Percentiles rank a stretch among this genome's conserved stretches.
phyloP scores from a whole-genome alignment of 768 basidiomycete species.

The Exidia glandulosa region DNA sequence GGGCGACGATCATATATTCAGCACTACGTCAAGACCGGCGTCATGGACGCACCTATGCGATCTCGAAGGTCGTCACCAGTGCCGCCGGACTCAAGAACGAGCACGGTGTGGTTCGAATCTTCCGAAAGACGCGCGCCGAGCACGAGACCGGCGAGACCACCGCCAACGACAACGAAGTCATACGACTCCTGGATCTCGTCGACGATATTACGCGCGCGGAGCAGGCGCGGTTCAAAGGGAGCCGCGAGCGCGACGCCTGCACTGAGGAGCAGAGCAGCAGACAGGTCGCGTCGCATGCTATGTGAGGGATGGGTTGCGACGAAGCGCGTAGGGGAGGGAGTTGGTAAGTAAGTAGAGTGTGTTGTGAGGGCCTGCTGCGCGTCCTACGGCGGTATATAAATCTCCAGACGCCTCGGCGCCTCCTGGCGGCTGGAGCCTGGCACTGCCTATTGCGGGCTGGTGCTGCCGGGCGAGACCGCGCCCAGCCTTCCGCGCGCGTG shows the following conservation, averaged over 20 bases:
- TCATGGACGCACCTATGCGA: not conserved
- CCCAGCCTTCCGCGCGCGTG: too few species aligned
- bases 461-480: too few species aligned
- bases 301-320: too few species aligned
- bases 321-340: too few species aligned
- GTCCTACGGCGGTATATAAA: too few species aligned
- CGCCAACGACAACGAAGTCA: constrained; percentile 45
- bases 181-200: constrained; percentile 30
- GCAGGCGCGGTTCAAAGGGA: constrained; percentile 7
- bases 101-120: constrained; percentile 31
- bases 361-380: too few species aligned
- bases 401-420: too few species aligned
- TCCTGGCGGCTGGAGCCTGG: too few species aligned
- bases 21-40: not conserved
- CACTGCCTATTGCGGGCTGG: too few species aligned
- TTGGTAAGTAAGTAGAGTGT: too few species aligned
- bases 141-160: constrained; percentile 36
- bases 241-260: not conserved
- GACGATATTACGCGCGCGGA: constrained; percentile 28
- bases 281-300: too few species aligned
- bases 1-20: not conserved
- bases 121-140: constrained; percentile 37
- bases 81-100: constrained; percentile 23
- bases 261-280: too few species aligned
- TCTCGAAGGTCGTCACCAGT: not conserved